Conservation (phyloP, 2,329 filamentous ascomycete species). For the Paraphaeosphaeria minitans region DNA sequence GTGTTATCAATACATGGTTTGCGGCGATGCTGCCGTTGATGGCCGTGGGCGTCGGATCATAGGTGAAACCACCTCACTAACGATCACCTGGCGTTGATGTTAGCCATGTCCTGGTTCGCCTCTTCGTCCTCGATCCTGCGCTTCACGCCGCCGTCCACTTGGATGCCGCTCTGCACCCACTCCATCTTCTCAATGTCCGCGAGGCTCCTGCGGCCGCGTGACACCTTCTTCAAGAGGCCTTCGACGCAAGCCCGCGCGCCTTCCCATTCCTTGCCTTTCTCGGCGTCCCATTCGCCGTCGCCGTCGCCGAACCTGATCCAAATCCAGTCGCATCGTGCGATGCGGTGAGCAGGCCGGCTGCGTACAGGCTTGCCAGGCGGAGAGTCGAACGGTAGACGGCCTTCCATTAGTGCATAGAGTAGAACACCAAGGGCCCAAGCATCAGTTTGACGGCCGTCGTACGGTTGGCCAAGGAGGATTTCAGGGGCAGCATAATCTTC, state of each 20-base stretch:
- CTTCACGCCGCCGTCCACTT: constrained; percentile 64
- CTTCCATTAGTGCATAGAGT: constrained; percentile 90
- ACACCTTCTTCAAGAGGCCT: constrained; percentile 79
- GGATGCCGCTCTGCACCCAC: constrained; percentile 79
- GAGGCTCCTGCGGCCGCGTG: constrained; percentile 74
- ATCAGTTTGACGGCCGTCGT: constrained; percentile 89
- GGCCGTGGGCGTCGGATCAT: not conserved
- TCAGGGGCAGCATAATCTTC: constrained; percentile 98
- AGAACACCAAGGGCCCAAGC: constrained; percentile 95
- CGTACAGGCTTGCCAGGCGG: constrained; percentile 78
- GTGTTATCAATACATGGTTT: constrained; percentile 5
- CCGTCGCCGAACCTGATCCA: constrained; percentile 87
- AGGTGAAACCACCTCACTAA: constrained; percentile 31
- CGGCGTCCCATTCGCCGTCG: constrained; percentile 82
- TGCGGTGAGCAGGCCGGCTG: constrained; percentile 84
- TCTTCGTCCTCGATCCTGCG: constrained; percentile 57
- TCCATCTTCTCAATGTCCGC: constrained; percentile 71
- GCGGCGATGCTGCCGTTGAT: not conserved
- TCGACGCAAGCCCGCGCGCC: constrained; percentile 84
- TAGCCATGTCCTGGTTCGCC: constrained; percentile 17
- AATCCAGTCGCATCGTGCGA: constrained; percentile 92
- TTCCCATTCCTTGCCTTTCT: constrained; percentile 67
- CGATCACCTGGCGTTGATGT: constrained; percentile 32
- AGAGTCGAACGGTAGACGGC: constrained; percentile 90
- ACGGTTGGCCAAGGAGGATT: constrained; percentile 91